Conservation (phyloP, 805 yeast genomes). For the Ogataea philodendri region DNA sequence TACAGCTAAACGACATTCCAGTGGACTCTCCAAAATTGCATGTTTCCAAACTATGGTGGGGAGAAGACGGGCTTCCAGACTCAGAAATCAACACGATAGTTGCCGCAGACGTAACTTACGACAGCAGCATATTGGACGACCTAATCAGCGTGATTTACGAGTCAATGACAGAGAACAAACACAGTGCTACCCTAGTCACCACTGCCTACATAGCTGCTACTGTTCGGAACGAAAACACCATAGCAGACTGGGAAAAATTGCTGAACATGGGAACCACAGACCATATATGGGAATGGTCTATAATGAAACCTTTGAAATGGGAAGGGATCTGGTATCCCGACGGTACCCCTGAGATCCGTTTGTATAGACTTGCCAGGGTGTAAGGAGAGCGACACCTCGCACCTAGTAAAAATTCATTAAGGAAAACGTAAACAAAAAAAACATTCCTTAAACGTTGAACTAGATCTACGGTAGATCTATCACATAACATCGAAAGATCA, state of each 20-base stretch:
- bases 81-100: constrained; percentile 48
- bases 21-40: constrained; percentile 17
- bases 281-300: constrained; percentile 29
- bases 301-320: constrained; percentile 9
- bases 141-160: constrained; percentile 51
- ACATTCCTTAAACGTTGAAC: constrained; percentile 1
- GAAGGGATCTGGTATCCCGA: constrained; percentile 23
- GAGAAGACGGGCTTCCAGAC: constrained; percentile 41
- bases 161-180: constrained; percentile 28
- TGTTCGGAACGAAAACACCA: constrained; percentile 58
- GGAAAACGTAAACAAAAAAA: constrained; percentile 17
- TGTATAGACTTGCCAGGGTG: constrained; percentile 26
- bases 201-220: constrained; percentile 63
- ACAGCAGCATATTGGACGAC: constrained; percentile 53
- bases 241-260: constrained; percentile 40
- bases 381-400: constrained; percentile 10
- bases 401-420: constrained; percentile 7
- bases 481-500: no score
- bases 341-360: constrained; percentile 26
- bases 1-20: constrained; percentile 41
- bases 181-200: constrained; percentile 19
- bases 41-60: constrained; percentile 60
- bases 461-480: constrained; percentile 1
- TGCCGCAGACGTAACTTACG: constrained; percentile 91
- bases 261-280: constrained; percentile 30